Percentiles rank a stretch among this genome's conserved stretches.
Conservation (phyloP, 345 rosid species). For the Cardamine occulta region DNA sequence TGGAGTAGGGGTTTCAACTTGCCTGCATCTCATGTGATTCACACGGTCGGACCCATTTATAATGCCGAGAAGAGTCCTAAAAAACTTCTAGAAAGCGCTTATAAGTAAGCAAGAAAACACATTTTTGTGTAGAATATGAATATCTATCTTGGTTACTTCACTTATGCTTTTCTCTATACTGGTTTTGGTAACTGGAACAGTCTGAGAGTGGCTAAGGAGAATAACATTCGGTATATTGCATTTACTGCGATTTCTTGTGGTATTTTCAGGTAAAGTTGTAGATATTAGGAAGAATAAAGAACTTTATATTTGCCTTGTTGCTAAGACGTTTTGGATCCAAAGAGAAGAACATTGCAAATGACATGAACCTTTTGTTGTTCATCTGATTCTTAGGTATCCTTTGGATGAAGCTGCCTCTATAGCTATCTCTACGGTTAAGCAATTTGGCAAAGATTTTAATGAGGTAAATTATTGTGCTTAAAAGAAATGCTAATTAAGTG, state of each 20-base stretch:
- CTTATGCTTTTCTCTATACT: constrained; percentile 19
- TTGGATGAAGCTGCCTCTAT: constrained; percentile 75
- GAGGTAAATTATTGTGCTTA: constrained; percentile 55
- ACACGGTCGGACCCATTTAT: constrained; percentile 86
- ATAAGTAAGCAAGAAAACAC: constrained; percentile 51
- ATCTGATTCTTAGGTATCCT: constrained; percentile 61
- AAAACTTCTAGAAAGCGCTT: constrained; percentile 60
- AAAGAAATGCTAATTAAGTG: constrained; percentile 7
- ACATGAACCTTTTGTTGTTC: not conserved
- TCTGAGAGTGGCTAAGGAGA: constrained; percentile 65
- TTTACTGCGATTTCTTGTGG: constrained; percentile 91
- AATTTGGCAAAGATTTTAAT: constrained; percentile 63
- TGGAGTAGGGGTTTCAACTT: constrained; percentile 70
- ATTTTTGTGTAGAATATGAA: not conserved
- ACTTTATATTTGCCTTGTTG: not conserved
- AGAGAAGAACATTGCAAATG: not conserved
- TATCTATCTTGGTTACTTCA: not conserved
- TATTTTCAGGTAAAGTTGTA: constrained; percentile 54
- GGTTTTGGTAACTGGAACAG: constrained; percentile 57
- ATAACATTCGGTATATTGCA: constrained; percentile 66
- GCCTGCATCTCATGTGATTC: constrained; percentile 76
- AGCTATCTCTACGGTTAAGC: constrained; percentile 71
- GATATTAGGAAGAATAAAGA: not conserved
- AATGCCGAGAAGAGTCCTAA: constrained; percentile 52
- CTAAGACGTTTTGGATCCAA: not conserved